Evolutionary conservation across 2,329 filamentous ascomycete species (phyloP).

Genomic region (Metarhizium humberi): DNA sequence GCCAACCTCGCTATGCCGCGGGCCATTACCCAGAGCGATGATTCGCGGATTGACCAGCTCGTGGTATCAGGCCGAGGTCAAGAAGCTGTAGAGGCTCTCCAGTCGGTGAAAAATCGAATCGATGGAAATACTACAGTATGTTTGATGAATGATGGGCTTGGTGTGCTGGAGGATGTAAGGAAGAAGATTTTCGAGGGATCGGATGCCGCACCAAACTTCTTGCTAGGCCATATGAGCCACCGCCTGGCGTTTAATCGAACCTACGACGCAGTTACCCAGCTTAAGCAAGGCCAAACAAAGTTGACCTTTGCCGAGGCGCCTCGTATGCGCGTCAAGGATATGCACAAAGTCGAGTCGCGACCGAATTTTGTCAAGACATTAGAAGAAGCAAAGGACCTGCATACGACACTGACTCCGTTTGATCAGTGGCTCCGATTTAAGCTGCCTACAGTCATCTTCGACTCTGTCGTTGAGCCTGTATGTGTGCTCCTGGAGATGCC

Average conservation of each 20-base stretch:
- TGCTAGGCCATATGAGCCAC: conserved; percentile 56
- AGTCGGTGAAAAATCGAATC: conserved; percentile 56
- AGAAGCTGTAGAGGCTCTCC: conserved; percentile 45
- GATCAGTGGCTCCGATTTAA: conserved; percentile 57
- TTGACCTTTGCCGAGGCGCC: conserved; percentile 17
- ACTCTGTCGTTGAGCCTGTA: conserved; percentile 70
- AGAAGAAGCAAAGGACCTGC: conserved; percentile 12
- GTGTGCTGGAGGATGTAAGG: conserved; percentile 71
- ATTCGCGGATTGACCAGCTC: conserved; percentile 57
- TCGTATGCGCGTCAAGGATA: conserved; percentile 7
- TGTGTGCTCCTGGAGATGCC: conserved; percentile 69
- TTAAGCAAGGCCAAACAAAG: conserved; percentile 21
- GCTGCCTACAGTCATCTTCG: conserved; percentile 68
- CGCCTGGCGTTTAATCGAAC: conserved; percentile 32
- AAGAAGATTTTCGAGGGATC: conserved; percentile 59
- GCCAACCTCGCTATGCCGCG: conserved; percentile 11
- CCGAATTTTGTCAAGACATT: conserved; percentile 15
- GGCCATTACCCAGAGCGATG: conserved; percentile 16
- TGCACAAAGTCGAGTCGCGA: conserved; percentile 11
- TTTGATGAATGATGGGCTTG: conserved; percentile 74
- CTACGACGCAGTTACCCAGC: conserved; percentile 28
- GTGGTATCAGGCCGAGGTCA: conserved; percentile 55
- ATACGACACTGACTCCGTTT: conserved; percentile 14
- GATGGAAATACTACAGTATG: conserved; percentile 60
- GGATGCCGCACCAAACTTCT: conserved; percentile 59